Conservation (phyloP, 306 rosid genomes). For the Medicago arabica region DNA sequence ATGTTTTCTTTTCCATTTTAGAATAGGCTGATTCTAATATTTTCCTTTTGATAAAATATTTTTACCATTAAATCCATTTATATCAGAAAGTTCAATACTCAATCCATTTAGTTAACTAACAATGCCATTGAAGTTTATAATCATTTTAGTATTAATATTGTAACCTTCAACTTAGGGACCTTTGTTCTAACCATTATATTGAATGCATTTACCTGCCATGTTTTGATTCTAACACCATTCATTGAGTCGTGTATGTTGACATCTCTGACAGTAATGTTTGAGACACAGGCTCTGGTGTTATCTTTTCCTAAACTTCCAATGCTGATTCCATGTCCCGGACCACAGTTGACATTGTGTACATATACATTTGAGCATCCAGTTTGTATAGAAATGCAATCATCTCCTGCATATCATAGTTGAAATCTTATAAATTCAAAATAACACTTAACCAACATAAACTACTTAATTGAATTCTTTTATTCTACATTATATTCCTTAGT, state of each 20-base stretch:
- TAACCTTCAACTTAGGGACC: conserved; percentile 6
- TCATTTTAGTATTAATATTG: neutral
- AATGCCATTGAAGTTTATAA: too few relatives aligned
- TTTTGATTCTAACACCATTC: conserved; percentile 97
- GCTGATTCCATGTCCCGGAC: conserved; percentile 99
- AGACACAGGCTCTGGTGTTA: conserved; percentile 92
- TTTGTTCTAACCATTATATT: conserved; percentile 21
- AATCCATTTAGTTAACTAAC: too few relatives aligned
- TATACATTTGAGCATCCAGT: conserved; percentile 96
- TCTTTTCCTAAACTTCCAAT: conserved; percentile 93
- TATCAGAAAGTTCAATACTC: too few relatives aligned
- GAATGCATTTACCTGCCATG: conserved; percentile 87
- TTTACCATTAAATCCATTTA: too few relatives aligned
- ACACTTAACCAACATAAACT: conserved; percentile 24
- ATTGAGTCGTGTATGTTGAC: conserved; percentile 82
- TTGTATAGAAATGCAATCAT: conserved; percentile 93
- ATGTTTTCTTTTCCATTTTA: too few relatives aligned
- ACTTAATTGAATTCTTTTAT: neutral
- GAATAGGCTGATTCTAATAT: too few relatives aligned
- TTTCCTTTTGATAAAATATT: too few relatives aligned
- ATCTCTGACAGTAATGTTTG: conserved; percentile 91
- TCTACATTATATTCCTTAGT: neutral
- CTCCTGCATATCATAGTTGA: conserved; percentile 63
- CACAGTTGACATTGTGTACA: conserved; percentile 89
- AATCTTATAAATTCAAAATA: conserved; percentile 17